These are phyloP conservation scores for Celoporthe dispersa DNA, from an alignment of 2,329 filamentous ascomycete genomes.

Conservation along the genomic window DNA sequence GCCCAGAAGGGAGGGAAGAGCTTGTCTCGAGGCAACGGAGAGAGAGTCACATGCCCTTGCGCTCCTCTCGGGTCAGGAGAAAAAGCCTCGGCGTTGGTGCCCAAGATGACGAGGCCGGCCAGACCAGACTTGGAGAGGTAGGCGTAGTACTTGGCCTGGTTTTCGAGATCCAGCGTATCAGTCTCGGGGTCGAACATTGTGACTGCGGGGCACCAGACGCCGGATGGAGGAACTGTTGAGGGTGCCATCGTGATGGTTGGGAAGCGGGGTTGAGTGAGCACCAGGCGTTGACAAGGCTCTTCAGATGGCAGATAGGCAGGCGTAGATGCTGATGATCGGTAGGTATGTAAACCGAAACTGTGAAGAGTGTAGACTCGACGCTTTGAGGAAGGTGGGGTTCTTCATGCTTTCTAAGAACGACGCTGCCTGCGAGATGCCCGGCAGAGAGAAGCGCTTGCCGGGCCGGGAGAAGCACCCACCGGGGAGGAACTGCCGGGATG, in stretches of 20 bases:
- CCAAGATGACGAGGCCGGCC: conserved; percentile 39
- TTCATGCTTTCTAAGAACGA: neutral
- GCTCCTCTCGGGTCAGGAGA: conserved; percentile 41
- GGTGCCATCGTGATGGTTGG: conserved; percentile 19
- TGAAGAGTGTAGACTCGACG: neutral
- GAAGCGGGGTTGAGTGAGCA: neutral
- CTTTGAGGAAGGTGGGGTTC: neutral
- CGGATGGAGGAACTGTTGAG: conserved; percentile 35
- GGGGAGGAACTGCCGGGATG: conserved; percentile 4
- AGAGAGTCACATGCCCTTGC: conserved; percentile 20
- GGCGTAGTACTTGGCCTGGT: conserved; percentile 38
- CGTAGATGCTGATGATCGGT: neutral
- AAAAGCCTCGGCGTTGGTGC: conserved; percentile 43
- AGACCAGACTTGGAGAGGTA: conserved; percentile 38
- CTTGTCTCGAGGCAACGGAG: neutral
- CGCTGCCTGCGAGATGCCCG: neutral
- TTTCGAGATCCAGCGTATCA: conserved; percentile 37
- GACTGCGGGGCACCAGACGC: conserved; percentile 41
- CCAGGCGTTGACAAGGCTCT: neutral
- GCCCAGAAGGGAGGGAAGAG: no score
- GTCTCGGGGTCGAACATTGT: conserved; percentile 40
- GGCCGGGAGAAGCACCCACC: conserved; percentile 12
- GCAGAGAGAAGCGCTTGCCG: neutral
- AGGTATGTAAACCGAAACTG: neutral
- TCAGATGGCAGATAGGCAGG: neutral